Evolutionary conservation across 192 early-diverging fungal genomes (phyloP), one percentile per base, ranked within the genome.

Genomic region (Mortierella hygrophila): DNA sequence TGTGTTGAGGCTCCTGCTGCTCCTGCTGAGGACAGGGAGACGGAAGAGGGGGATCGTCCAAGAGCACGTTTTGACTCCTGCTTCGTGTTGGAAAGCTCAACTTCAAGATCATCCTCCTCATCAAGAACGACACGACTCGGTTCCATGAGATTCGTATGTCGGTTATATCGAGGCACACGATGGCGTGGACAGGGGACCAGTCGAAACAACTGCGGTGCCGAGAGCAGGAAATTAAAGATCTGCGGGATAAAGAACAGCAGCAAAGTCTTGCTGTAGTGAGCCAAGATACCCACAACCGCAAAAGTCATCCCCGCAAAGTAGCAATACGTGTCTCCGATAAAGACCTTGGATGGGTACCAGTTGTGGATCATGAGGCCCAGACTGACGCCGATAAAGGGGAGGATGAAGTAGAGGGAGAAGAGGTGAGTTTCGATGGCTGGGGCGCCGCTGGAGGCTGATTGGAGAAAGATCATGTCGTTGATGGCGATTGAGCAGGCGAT

Each of bases 251-350:
- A 98, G 80, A 99, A 95, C 68, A 99, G 83, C 55, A 99, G 75
- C 70, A 99, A 84, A 0, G 98, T 99, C 79, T 99, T 99, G 68
- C 94, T 96, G 79, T 98, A 97, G 68, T 98, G 97, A 16, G 96
- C 95, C 57, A 98, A 81, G 77, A 99, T 98, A 0, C 97, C 97
- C 18, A 98, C 97, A 3, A 99, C 99, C 0, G 99, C 97, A 92
- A 99, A 98, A 0, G 96, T 97, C 98, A 99, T 99, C 6, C 99
- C 99, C 4, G 97, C 97, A 94, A 99, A 99, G 78, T 99, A 99
- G 83, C 95, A 95, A 81, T 94, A 98, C 0, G 98, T 99, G 78
- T 99, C 99, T 63, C 99, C 99, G 20, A 97, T 97, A 93, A 99
- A 99, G 13, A 96, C 94, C 1, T 89, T 89, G 4, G 98, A 95